phyloP scores from a whole-genome alignment of 2,329 filamentous ascomycete genomes.

The Cladosporium oxysporum region DNA sequence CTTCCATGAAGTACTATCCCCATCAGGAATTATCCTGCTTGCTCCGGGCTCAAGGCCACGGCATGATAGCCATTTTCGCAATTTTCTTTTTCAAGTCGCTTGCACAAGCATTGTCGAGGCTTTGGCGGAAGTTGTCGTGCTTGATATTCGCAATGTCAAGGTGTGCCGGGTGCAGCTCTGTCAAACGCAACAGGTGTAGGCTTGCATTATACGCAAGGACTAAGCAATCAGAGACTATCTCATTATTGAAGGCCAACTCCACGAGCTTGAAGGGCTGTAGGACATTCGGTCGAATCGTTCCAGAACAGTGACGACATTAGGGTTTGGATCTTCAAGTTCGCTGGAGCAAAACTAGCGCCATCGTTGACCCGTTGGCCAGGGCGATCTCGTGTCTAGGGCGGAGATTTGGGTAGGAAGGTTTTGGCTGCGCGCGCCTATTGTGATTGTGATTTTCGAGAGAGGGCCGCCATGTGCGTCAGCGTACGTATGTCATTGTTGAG shows the following conservation, averaged over 20 bases:
- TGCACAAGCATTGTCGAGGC: too few species aligned
- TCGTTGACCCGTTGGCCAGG: neutral
- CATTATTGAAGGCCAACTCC: neutral
- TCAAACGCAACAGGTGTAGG: too few species aligned
- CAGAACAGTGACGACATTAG: neutral
- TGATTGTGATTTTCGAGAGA: slow-evolving; percentile 4
- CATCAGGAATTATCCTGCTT: too few species aligned
- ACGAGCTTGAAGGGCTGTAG: neutral
- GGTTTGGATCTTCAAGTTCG: slow-evolving; percentile 9
- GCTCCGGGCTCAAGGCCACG: too few species aligned
- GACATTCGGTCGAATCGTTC: neutral
- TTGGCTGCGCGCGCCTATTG: slow-evolving; percentile 4
- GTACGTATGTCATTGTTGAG: slow-evolving; percentile 9
- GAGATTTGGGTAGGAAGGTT: slow-evolving; percentile 7
- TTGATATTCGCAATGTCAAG: too few species aligned
- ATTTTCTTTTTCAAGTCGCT: too few species aligned
- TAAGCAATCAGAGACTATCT: too few species aligned
- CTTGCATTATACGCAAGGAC: too few species aligned
- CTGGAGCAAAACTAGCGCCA: neutral
- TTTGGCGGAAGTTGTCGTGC: too few species aligned
- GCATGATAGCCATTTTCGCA: too few species aligned
- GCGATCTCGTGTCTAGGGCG: slow-evolving; percentile 2
- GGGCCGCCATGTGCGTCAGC: slow-evolving; percentile 14
- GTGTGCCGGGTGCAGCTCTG: too few species aligned
- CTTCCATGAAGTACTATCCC: too few species aligned